Evolutionary conservation across 2,329 filamentous ascomycete genomes (phyloP), one percentile per base, ranked within the genome.

Genomic region (Diplodia scrobiculata): DNA sequence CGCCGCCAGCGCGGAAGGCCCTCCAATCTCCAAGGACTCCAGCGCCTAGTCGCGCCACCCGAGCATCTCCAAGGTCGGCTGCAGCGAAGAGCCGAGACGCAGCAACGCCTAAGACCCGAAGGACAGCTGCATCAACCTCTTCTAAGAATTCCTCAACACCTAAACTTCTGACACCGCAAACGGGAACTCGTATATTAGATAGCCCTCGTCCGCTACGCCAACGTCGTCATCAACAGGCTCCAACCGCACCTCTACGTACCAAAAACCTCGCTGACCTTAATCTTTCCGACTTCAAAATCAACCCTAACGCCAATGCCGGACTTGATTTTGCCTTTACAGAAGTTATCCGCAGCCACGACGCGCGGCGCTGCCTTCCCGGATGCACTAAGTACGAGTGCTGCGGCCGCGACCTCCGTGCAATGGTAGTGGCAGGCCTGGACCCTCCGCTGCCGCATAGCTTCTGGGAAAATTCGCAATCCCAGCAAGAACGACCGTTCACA

Each of bases 341-440:
- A 67, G 88, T 92, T 0, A 84, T 96, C 14, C 88, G 92, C 63
- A 86, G 85, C 65, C 89, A 84, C 69, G 84, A 86, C 10, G 86
- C 89, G 48, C 87, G 91, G 41, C 86, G 87, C 59, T 89, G 86
- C 68, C 81, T 96, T 10, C 84, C 87, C 2, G 91, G 90, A 13
- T 97, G 93, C 74, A 89, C 87, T 2, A 86, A 89, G 63, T 82
- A 87, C 53, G 84, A 88, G 65, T 97, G 93, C 77, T 96, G 92
- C 71, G 91, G 91, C 21, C 85, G 85, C 50, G 81, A 86, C 6
- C 92, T 92, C 71, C 84, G 86, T 25, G 82, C 83, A n/a, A 82
- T 92, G 72, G 90, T 90, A 32, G 72, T 74, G 13, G 74, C 76
- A 32, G 74, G 71, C 45, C 69, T 63, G 25, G 19, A 54, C 7